phyloP scores from a whole-genome alignment of 108 stramenopile species.

The Cyclotella kingstonii region DNA sequence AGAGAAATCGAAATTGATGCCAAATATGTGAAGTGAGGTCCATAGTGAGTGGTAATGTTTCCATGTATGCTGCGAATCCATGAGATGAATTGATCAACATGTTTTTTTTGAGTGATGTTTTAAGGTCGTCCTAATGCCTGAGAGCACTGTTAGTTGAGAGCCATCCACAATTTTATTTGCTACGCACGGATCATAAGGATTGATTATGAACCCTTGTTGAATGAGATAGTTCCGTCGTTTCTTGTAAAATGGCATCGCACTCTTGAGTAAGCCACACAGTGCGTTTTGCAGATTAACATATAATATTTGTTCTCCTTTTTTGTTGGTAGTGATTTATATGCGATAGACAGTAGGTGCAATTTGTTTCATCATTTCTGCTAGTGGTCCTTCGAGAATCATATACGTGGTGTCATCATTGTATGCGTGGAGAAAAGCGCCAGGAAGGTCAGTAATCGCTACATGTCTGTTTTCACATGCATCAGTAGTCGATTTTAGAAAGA shows the following conservation, averaged over 20 bases:
- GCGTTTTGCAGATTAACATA: slow-evolving; percentile 45
- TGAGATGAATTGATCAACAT: no score
- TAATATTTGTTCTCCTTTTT: slow-evolving; percentile 11
- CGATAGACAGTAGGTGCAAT: background rate
- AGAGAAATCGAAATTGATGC: no score
- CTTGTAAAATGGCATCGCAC: background rate
- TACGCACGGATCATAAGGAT: slow-evolving; percentile 47
- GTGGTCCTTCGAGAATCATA: slow-evolving; percentile 5
- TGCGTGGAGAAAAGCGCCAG: background rate
- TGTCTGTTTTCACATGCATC: background rate
- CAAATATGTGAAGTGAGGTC: no score
- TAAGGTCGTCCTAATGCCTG: slow-evolving; percentile 52
- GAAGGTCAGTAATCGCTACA: background rate
- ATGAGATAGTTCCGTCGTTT: background rate
- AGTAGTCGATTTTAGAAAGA: slow-evolving; percentile 7
- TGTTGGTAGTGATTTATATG: slow-evolving; percentile 1
- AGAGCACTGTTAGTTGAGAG: slow-evolving; percentile 21
- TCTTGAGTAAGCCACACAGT: slow-evolving; percentile 8
- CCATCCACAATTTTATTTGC: background rate
- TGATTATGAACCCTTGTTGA: slow-evolving; percentile 33
- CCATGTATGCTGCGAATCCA: no score
- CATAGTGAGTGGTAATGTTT: no score
- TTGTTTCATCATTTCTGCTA: background rate
- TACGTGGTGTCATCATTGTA: slow-evolving; percentile 9
- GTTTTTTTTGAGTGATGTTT: no score